phyloP scores from a whole-genome alignment of 179 eudicot genomes.

The Camellia oleifera region DNA sequence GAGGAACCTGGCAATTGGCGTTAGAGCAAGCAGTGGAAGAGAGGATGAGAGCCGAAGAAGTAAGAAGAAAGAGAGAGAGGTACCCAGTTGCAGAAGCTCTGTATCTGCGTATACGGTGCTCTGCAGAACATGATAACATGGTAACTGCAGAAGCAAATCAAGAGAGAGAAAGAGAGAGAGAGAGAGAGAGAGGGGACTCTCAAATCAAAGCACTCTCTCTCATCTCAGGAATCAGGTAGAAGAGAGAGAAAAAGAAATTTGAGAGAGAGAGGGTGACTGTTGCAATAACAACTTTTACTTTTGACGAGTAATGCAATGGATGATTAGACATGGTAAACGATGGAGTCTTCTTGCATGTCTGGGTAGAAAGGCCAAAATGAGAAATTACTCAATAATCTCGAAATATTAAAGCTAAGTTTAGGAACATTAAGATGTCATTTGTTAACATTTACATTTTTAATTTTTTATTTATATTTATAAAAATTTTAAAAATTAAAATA shows the following conservation, averaged over 20 bases:
- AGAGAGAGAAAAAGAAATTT: not conserved
- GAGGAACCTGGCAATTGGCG: constrained; percentile 77
- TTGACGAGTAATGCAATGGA: no score
- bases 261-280: constrained; percentile 1
- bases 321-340: no score
- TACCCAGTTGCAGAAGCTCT: constrained; percentile 21
- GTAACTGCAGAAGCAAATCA: constrained; percentile 2
- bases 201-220: not conserved
- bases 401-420: no score
- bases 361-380: no score
- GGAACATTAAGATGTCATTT: no score
- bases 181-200: not conserved
- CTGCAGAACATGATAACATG: constrained; percentile 19
- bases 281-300: no score
- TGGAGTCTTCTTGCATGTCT: no score
- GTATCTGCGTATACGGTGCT: constrained; percentile 17
- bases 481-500: no score
- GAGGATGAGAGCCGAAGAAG: constrained; percentile 27
- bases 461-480: no score
- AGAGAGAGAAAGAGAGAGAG: not conserved
- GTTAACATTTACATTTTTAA: no score
- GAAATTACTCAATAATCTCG: no score
- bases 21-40: constrained; percentile 60
- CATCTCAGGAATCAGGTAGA: not conserved
- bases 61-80: constrained; percentile 21